Percentiles rank a stretch among this genome's conserved stretches.
Conservation (phyloP, 768 basidiomycete species). For the Leccinum variicolor region DNA sequence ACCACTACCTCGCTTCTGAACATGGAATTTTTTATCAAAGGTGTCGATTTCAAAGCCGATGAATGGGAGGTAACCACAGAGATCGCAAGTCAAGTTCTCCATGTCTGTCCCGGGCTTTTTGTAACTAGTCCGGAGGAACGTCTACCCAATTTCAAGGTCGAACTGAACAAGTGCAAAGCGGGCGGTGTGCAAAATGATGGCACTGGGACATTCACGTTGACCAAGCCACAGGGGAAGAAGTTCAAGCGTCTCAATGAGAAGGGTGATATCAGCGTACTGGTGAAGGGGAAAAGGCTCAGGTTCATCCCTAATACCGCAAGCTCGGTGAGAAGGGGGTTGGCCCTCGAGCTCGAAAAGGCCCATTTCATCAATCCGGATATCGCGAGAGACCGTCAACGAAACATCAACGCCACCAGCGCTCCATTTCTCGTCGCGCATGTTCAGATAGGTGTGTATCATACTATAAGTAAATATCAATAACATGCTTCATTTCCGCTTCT, state of each 20-base stretch:
- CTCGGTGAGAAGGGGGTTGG: constrained; percentile 11
- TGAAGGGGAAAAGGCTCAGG: constrained; percentile 40
- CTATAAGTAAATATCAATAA: not conserved
- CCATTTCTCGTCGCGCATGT: constrained; percentile 55
- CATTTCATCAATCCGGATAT: constrained; percentile 53
- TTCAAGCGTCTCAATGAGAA: constrained; percentile 45
- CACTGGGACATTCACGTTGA: constrained; percentile 34
- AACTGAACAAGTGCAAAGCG: constrained; percentile 44
- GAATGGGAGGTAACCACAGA: constrained; percentile 55
- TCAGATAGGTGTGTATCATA: constrained; percentile 57
- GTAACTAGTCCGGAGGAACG: constrained; percentile 20
- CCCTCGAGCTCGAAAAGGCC: constrained; percentile 47
- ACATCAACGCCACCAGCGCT: constrained; percentile 40
- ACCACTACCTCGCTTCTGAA: not conserved
- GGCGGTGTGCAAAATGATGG: constrained; percentile 61
- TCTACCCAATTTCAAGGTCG: constrained; percentile 59
- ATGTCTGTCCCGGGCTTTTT: constrained; percentile 34
- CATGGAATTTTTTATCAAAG: constrained; percentile 39
- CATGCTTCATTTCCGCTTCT: not conserved
- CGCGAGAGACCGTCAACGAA: constrained; percentile 47
- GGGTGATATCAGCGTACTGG: constrained; percentile 36
- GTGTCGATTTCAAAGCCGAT: constrained; percentile 38
- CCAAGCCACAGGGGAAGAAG: constrained; percentile 35
- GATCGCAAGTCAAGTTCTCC: constrained; percentile 51
- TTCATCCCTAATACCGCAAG: constrained; percentile 15